Conservation (phyloP, 2,329 filamentous ascomycete genomes). For the Ascochyta lentis region DNA sequence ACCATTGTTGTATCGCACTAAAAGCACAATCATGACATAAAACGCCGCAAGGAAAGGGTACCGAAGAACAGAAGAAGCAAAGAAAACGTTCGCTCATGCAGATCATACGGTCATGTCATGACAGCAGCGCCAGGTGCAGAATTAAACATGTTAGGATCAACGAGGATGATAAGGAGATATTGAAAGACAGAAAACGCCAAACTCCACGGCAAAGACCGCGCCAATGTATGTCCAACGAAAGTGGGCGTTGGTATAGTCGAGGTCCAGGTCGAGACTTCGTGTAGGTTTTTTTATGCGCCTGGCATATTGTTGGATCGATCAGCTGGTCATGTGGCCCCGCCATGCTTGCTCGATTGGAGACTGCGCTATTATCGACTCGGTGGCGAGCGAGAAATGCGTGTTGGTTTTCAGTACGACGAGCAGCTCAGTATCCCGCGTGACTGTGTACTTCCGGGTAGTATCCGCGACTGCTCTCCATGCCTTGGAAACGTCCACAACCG, state of each 20-base stretch:
- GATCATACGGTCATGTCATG: conserved; percentile 34
- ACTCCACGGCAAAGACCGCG: conserved; percentile 1
- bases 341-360: neutral
- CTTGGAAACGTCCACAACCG: conserved; percentile 54
- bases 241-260: neutral
- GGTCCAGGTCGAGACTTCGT: neutral
- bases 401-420: neutral
- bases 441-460: conserved; percentile 55
- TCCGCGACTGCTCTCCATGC: conserved; percentile 55
- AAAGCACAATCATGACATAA: conserved; percentile 10
- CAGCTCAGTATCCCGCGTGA: conserved; percentile 47
- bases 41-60: conserved; percentile 10
- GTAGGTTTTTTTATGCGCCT: neutral
- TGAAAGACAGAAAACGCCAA: conserved; percentile 11
- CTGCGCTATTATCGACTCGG: neutral
- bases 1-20: conserved; percentile 27
- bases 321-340: neutral
- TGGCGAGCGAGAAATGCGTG: neutral
- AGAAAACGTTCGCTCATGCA: conserved; percentile 33
- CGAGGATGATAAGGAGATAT: conserved; percentile 14
- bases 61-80: conserved; percentile 14
- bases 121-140: conserved; percentile 28
- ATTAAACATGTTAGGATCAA: conserved; percentile 34
- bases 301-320: neutral
- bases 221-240: neutral